Conservation (phyloP, 306 rosid species). For the Acacia crassicarpa region DNA sequence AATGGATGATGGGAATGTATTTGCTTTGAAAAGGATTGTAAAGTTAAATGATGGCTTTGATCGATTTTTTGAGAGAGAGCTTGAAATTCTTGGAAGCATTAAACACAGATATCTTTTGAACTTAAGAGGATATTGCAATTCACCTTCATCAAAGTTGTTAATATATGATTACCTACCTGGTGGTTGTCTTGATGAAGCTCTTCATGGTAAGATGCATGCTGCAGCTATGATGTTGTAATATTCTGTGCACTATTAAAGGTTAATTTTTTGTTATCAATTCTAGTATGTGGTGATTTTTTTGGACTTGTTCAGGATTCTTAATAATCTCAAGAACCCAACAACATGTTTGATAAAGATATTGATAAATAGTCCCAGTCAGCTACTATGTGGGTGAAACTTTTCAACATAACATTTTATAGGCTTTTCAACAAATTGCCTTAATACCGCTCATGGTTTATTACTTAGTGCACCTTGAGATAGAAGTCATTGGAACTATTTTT, state of each 20-base stretch:
- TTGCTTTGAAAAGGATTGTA: slow-evolving; percentile 91
- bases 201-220: slow-evolving; percentile 70
- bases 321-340: neutral
- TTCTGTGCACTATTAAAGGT: slow-evolving; percentile 6
- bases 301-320: neutral
- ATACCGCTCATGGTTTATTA: neutral
- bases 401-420: neutral
- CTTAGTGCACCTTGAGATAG: neutral
- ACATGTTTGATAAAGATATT: neutral
- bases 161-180: slow-evolving; percentile 93
- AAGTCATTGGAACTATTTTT: neutral
- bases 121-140: slow-evolving; percentile 95
- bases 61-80: slow-evolving; percentile 97
- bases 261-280: slow-evolving; percentile 22
- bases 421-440: neutral
- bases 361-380: neutral
- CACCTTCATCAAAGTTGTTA: slow-evolving; percentile 89
- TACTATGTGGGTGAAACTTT: neutral
- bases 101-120: slow-evolving; percentile 92
- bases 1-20: slow-evolving; percentile 92
- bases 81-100: slow-evolving; percentile 95
- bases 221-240: neutral
- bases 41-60: slow-evolving; percentile 90
- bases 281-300: slow-evolving; percentile 6
- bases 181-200: slow-evolving; percentile 95